These are phyloP conservation scores for Marvania coccoides DNA, from an alignment of 139 green algal genomes.

Conservation along the genomic window DNA sequence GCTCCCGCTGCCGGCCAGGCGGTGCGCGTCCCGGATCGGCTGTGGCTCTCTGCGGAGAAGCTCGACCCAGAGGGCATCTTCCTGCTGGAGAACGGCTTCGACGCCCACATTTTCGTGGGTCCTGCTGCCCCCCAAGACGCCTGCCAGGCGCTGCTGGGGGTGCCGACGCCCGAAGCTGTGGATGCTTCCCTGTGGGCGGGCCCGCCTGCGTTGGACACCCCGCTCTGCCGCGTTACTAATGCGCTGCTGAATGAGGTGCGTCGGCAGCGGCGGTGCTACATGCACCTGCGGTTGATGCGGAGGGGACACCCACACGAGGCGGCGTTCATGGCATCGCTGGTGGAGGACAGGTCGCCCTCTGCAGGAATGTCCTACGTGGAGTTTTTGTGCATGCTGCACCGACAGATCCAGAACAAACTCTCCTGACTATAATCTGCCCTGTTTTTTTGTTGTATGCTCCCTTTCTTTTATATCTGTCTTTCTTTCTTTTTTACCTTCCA, in stretches of 20 bases:
- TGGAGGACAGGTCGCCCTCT: conserved; percentile 65
- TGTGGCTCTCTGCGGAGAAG: conserved; percentile 39
- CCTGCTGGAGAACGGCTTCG: conserved; percentile 74
- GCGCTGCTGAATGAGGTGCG: conserved; percentile 54
- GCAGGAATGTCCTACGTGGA: conserved; percentile 79
- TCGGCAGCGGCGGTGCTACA: conserved; percentile 50
- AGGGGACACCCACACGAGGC: conserved; percentile 42
- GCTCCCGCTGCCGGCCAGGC: not conserved
- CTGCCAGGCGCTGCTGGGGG: conserved; percentile 53
- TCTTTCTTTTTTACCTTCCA: not conserved
- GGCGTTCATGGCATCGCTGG: conserved; percentile 55
- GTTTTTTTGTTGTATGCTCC: not conserved
- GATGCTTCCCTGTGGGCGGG: not conserved
- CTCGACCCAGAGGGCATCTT: conserved; percentile 64
- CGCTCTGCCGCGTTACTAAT: conserved; percentile 26
- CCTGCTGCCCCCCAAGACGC: conserved; percentile 13
- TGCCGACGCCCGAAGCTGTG: conserved; percentile 21
- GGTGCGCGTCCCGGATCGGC: conserved; percentile 15
- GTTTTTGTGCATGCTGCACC: conserved; percentile 79
- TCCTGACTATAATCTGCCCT: conserved; percentile 16
- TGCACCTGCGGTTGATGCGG: conserved; percentile 56
- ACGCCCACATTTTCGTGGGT: conserved; percentile 39
- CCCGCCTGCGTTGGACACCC: not conserved
- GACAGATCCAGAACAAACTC: conserved; percentile 76
- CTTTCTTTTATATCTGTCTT: not conserved